These are phyloP conservation scores for Apiosordaria backusii DNA, from an alignment of 495 filamentous ascomycete genomes.

Conservation along the genomic window DNA sequence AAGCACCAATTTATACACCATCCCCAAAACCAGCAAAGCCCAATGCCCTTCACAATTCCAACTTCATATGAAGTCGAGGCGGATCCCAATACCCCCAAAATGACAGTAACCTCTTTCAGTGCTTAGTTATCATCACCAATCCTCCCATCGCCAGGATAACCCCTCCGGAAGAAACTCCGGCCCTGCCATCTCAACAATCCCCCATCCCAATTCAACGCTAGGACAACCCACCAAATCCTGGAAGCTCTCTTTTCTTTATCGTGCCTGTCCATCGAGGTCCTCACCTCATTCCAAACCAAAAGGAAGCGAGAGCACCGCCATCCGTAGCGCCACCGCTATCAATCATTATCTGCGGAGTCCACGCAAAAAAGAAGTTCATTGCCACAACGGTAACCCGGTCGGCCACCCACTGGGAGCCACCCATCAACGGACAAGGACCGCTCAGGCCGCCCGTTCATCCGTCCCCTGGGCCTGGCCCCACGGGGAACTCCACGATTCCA, in stretches of 20 bases:
- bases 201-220: background rate
- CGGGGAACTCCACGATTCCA: background rate
- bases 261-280: no score
- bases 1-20: background rate
- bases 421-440: no score
- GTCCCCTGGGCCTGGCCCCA: background rate
- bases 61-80: background rate
- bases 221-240: background rate
- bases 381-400: background rate
- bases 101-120: background rate
- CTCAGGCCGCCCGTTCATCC: no score
- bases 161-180: background rate
- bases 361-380: background rate
- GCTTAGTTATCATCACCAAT: background rate
- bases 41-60: background rate
- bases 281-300: background rate
- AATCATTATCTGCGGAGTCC: background rate
- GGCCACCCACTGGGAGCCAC: no score
- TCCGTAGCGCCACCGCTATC: background rate
- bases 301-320: background rate
- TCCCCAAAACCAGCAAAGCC: background rate
- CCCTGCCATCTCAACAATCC: background rate
- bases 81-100: background rate
- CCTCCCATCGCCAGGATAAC: background rate
- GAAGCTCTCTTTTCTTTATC: background rate